These are phyloP conservation scores for Hydnomerulius pinastri DNA, from an alignment of 768 basidiomycete species.

Conservation along the genomic window DNA sequence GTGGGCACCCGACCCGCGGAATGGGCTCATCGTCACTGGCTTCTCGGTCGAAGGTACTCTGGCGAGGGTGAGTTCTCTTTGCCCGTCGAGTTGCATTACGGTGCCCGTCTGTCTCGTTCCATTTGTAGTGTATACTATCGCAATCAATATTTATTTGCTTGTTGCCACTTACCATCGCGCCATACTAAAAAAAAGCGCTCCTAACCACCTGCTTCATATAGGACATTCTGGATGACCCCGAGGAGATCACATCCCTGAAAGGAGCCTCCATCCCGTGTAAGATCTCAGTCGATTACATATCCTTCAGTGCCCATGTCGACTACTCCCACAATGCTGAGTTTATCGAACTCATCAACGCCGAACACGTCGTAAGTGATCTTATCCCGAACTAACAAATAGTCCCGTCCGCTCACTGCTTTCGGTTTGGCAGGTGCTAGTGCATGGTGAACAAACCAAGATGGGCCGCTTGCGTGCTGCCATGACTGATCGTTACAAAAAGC, in stretches of 20 bases:
- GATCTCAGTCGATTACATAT: constrained; percentile 90
- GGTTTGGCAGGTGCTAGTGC: constrained; percentile 73
- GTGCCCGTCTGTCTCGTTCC: constrained; percentile 1
- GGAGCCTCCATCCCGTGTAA: constrained; percentile 80
- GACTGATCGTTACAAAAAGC: constrained; percentile 78
- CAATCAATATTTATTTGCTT: no score
- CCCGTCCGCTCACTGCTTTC: neutral
- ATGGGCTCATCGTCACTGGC: constrained; percentile 92
- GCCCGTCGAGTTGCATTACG: neutral
- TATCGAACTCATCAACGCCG: constrained; percentile 87
- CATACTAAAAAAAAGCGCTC: no score
- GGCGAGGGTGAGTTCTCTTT: constrained; percentile 82
- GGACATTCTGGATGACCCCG: constrained; percentile 92
- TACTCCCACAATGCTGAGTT: constrained; percentile 95
- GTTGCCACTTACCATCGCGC: no score
- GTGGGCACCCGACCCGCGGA: constrained; percentile 93
- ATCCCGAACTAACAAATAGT: neutral
- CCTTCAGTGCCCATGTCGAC: constrained; percentile 96
- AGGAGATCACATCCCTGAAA: constrained; percentile 77
- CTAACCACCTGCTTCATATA: constrained; percentile 36
- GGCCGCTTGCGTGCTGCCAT: constrained; percentile 81
- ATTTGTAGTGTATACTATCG: constrained; percentile 18
- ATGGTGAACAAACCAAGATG: constrained; percentile 94
- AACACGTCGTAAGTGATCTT: constrained; percentile 71
- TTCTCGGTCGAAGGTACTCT: constrained; percentile 96